phyloP scores from a whole-genome alignment of 1,284 basidiomycete genomes.

The Phylloboletellus chloephorus region DNA sequence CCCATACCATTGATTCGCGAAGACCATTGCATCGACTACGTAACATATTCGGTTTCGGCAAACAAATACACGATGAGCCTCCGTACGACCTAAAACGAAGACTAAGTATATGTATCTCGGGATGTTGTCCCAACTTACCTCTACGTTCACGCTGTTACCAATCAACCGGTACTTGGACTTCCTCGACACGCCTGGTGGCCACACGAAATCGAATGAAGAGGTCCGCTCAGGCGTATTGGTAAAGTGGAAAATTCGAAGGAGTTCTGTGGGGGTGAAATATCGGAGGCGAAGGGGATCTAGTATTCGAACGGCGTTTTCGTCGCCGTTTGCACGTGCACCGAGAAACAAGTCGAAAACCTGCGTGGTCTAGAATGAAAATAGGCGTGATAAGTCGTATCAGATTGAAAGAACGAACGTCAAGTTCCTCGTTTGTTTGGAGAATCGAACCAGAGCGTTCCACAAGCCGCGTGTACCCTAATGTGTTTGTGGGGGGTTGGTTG shows the following conservation, averaged over 20 bases:
- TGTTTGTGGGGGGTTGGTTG: not conserved
- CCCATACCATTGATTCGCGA: no score
- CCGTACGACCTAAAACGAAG: constrained; percentile 21
- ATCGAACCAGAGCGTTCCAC: constrained; percentile 73
- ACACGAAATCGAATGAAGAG: constrained; percentile 39
- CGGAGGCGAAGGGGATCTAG: constrained; percentile 55
- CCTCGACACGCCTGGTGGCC: constrained; percentile 53
- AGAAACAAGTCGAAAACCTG: constrained; percentile 55
- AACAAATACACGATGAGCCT: constrained; percentile 27
- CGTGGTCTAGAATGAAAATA: constrained; percentile 46
- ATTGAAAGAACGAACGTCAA: constrained; percentile 48
- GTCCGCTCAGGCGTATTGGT: constrained; percentile 17
- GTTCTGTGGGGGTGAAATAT: constrained; percentile 67
- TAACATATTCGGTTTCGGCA: constrained; percentile 1
- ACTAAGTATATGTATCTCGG: constrained; percentile 3
- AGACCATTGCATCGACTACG: not conserved
- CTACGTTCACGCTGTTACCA: constrained; percentile 76
- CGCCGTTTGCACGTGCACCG: constrained; percentile 36
- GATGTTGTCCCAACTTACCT: constrained; percentile 34
- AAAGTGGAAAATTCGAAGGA: constrained; percentile 65
- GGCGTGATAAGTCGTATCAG: constrained; percentile 3
- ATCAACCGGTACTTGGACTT: constrained; percentile 70
- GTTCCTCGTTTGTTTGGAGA: constrained; percentile 58
- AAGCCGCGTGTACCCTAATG: constrained; percentile 65
- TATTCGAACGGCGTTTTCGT: constrained; percentile 45